A percentile compares a stretch with the other conserved stretches of the same genome.
Evolutionary conservation across 345 rosid species (phyloP).

Genomic region (Eucalyptus decipiens): DNA sequence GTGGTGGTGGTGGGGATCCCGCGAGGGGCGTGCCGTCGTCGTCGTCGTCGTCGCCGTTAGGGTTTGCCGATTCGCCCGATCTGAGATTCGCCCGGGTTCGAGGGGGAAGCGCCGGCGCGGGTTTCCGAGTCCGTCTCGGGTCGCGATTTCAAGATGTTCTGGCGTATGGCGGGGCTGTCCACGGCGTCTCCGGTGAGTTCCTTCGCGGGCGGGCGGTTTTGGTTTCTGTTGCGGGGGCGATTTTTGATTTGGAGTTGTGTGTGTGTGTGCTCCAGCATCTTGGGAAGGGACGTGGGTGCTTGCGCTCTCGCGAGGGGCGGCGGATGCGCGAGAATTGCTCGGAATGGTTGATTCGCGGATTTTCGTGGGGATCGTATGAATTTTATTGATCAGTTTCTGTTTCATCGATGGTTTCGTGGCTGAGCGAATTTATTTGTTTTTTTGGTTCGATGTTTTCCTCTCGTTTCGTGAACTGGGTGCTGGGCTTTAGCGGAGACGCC

Average conservation of each 20-base stretch:
- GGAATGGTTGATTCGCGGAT: not conserved
- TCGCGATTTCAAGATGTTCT: conserved; percentile 59
- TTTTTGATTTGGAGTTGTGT: not conserved
- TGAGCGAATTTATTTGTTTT: not conserved
- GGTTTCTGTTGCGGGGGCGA: not conserved
- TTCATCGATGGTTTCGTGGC: not conserved
- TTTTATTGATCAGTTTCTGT: not conserved
- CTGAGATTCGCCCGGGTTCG: not conserved
- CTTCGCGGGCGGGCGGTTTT: not conserved
- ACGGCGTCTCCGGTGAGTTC: conserved; percentile 88
- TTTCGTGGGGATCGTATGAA: not conserved
- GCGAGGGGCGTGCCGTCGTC: not conserved
- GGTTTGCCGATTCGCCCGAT: not conserved
- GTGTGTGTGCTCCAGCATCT: not conserved
- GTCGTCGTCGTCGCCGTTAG: not conserved
- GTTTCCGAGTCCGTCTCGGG: conserved; percentile 18
- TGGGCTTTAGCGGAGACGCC: not conserved
- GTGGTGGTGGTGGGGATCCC: not conserved
- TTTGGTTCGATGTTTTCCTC: not conserved
- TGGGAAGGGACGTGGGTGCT: not conserved
- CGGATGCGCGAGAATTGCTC: not conserved
- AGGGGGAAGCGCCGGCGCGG: not conserved
- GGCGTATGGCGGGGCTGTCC: conserved; percentile 94
- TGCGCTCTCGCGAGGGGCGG: not conserved
- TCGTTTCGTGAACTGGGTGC: not conserved